A percentile compares a stretch with the other conserved stretches of the same genome.
Evolutionary conservation across 495 filamentous ascomycete genomes (phyloP).

Genomic region (Ascobolus immersus): DNA sequence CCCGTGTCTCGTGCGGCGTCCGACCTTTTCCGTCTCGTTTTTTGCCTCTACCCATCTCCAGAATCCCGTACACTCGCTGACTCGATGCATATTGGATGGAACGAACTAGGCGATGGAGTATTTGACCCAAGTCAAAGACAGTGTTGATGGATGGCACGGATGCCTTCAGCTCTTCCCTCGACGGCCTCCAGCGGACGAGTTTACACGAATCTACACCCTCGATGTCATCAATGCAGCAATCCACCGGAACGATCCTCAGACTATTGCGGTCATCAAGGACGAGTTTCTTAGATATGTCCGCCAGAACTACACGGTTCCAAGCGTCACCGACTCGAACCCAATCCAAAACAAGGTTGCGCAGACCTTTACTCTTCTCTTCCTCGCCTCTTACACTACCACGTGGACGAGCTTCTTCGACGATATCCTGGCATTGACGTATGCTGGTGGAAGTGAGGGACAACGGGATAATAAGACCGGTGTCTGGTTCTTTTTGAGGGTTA

Average conservation of each 20-base stretch:
- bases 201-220: conserved; percentile 64
- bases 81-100: background rate
- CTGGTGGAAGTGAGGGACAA: conserved; percentile 8
- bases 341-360: conserved; percentile 96
- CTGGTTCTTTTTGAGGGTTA: conserved; percentile 64
- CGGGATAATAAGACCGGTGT: conserved; percentile 51
- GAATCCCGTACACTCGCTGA: no score
- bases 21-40: background rate
- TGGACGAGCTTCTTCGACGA: conserved; percentile 83
- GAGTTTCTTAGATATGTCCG: conserved; percentile 51
- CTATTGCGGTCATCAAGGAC: conserved; percentile 46
- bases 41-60: background rate
- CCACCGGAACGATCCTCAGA: conserved; percentile 26
- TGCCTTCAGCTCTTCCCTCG: conserved; percentile 66
- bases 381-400: conserved; percentile 49
- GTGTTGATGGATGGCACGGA: conserved; percentile 43
- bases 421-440: conserved; percentile 39
- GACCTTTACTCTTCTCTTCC: conserved; percentile 78
- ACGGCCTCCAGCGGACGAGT: conserved; percentile 49
- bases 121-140: conserved; percentile 11
- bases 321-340: conserved; percentile 32
- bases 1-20: background rate
- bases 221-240: conserved; percentile 83
- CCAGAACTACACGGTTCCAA: conserved; percentile 37
- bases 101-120: conserved; percentile 12